phyloP scores from a whole-genome alignment of 2,329 filamentous ascomycete genomes.

The Aschersonia sp. region DNA sequence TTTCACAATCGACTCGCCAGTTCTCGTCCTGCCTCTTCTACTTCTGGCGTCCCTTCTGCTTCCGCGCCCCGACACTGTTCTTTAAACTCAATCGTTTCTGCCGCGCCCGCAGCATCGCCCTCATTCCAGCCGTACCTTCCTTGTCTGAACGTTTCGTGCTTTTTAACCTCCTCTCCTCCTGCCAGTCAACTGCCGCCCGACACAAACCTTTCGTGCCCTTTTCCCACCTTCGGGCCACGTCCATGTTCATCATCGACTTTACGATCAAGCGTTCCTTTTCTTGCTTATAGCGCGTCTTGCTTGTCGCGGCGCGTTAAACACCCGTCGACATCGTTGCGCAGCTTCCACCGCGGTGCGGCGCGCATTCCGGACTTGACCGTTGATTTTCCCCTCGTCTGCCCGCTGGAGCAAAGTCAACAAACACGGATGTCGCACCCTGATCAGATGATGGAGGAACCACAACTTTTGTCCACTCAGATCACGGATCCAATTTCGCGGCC shows the following conservation, averaged over 20 bases:
- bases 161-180: neutral
- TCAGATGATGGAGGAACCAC: constrained; percentile 24
- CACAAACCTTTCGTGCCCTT: too few species aligned
- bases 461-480: constrained; percentile 21
- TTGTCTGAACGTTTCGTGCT: too few species aligned
- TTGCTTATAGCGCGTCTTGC: too few species aligned
- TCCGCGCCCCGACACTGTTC: neutral
- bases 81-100: neutral
- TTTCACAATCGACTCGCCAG: neutral
- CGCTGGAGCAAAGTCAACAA: too few species aligned
- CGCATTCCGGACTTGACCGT: too few species aligned
- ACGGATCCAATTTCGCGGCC: constrained; percentile 35
- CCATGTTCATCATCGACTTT: too few species aligned
- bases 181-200: neutral
- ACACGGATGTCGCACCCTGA: neutral
- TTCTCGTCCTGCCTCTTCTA: neutral
- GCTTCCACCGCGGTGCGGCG: too few species aligned
- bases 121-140: neutral
- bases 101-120: neutral
- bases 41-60: neutral
- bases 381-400: too few species aligned
- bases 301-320: too few species aligned
- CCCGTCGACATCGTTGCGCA: too few species aligned
- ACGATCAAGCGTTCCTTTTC: too few species aligned
- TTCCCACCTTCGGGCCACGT: too few species aligned